These are phyloP conservation scores for Pseudopediastrum boryanum DNA, from an alignment of 139 green algal species.

Conservation along the genomic window DNA sequence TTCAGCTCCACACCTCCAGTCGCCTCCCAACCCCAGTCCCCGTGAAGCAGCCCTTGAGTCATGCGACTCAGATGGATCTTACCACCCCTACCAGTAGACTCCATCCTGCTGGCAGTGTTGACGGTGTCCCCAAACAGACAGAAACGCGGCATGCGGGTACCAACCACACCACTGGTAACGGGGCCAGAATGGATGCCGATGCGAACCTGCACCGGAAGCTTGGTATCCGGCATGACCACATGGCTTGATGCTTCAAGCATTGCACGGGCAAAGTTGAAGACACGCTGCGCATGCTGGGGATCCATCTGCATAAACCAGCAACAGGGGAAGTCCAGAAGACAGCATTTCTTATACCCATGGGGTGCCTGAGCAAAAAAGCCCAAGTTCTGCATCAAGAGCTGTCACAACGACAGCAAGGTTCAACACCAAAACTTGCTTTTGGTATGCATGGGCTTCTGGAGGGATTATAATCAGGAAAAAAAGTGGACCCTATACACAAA, in stretches of 20 bases:
- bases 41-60: neutral
- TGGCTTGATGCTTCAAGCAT: constrained; percentile 27
- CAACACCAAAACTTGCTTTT: no score
- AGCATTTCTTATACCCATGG: no score
- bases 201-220: constrained; percentile 38
- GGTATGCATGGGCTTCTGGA: no score
- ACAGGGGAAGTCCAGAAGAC: no score
- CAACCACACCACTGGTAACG: constrained; percentile 10
- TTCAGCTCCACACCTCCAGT: constrained; percentile 48
- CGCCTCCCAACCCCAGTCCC: constrained; percentile 10
- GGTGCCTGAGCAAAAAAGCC: no score
- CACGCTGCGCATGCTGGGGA: constrained; percentile 37
- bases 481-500: no score
- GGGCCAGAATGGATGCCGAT: constrained; percentile 51
- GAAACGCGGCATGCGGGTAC: constrained; percentile 21
- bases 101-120: constrained; percentile 66
- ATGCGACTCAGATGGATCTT: neutral
- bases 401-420: no score
- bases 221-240: constrained; percentile 9
- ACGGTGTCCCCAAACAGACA: constrained; percentile 47
- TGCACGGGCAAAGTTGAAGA: constrained; percentile 38
- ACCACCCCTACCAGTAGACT: constrained; percentile 36
- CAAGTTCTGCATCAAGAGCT: no score
- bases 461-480: no score
- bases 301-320: constrained; percentile 31